Base-by-base conservation (phyloP, 2,329 filamentous ascomycete species). In the Biscogniauxia sp. region DNA sequence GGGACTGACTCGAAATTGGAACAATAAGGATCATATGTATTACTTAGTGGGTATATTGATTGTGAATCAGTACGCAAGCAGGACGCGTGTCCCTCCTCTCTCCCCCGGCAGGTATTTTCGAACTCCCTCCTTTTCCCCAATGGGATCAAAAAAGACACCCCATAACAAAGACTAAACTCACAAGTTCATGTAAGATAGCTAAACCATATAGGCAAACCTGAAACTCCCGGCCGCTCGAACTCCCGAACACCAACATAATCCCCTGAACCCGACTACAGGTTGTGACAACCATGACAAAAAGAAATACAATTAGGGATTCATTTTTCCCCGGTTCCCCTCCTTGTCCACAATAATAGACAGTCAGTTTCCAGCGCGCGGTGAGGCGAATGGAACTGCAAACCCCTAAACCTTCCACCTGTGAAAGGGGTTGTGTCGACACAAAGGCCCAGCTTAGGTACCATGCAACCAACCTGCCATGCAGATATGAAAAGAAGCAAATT, bases 381-480 rank as follows among this genome's bases (percentile, higher is more conserved):
- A 58, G 57, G 55, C 61, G 56, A 62, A 66, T 61, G 61, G 60
- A 63, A 63, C 64, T 60, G 51, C 59, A 57, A 58, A 6, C 37
- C 37, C 9, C 45, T 13, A 50, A 25, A 51, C 9, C 20, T 23
- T 56, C 55, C 58, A 55, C 56, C 37, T 53, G 58, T 61, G 56
- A 59, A 58, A 20, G 17, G 28, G 50, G 11, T 45, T 45, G 15
- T n/a, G 15, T n/a, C 37, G 37, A 45, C n/a, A 2, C 37, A 45
- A 51, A n/a, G 20, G 20, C 58, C 65, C 60, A 51, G 58, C 60
- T 32, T 64, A 60, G 54, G 37, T 32, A 58, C 61, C 61, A 64
- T 62, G 64, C 64, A 62, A 20, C 23, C 20, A 60, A 56, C 52
- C 56, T 61, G 57, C 53, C 55, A 65, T 62, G 60, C 62, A 61